Evolutionary conservation across 495 filamentous ascomycete species (phyloP).

Genomic region (Tuber brumale): DNA sequence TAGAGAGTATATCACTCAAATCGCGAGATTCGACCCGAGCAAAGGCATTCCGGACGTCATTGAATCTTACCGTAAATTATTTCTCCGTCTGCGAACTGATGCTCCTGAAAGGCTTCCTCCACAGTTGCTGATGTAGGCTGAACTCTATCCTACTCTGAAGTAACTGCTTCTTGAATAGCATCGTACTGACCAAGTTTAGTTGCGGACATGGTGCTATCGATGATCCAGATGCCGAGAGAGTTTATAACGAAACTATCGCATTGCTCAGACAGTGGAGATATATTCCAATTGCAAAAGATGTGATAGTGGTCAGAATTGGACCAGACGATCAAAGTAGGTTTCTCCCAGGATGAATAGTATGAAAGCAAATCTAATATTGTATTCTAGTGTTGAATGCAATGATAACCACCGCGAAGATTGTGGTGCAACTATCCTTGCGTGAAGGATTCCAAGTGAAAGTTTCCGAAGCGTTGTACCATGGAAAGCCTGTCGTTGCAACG

Average conservation of each 20-base stretch:
- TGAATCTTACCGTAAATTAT: slow-evolving; percentile 68
- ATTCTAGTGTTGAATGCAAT: slow-evolving; percentile 61
- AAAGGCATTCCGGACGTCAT: slow-evolving; percentile 80
- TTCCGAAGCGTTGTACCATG: slow-evolving; percentile 81
- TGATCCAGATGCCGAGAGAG: slow-evolving; percentile 68
- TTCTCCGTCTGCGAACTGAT: slow-evolving; percentile 51
- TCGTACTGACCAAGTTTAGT: slow-evolving; percentile 22
- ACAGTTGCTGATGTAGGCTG: slow-evolving; percentile 67
- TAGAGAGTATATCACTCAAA: slow-evolving; percentile 73
- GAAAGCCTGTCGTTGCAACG: slow-evolving; percentile 73
- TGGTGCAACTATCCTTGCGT: slow-evolving; percentile 71
- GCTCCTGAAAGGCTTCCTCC: slow-evolving; percentile 50
- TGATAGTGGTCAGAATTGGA: slow-evolving; percentile 69
- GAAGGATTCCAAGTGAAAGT: slow-evolving; percentile 91
- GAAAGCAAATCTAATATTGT: background rate
- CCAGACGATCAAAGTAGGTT: slow-evolving; percentile 60
- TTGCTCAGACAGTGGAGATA: slow-evolving; percentile 55
- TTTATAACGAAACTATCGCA: slow-evolving; percentile 64
- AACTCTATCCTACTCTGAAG: no score
- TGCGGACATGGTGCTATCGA: slow-evolving; percentile 77
- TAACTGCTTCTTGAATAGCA: background rate
- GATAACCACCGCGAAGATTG: slow-evolving; percentile 65
- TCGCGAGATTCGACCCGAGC: slow-evolving; percentile 78
- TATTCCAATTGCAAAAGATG: slow-evolving; percentile 49
- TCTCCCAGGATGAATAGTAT: background rate